Percentiles rank a stretch among this genome's conserved stretches.
phyloP scores from a whole-genome alignment of 495 filamentous ascomycete genomes.

The Penicillium pancosmium region DNA sequence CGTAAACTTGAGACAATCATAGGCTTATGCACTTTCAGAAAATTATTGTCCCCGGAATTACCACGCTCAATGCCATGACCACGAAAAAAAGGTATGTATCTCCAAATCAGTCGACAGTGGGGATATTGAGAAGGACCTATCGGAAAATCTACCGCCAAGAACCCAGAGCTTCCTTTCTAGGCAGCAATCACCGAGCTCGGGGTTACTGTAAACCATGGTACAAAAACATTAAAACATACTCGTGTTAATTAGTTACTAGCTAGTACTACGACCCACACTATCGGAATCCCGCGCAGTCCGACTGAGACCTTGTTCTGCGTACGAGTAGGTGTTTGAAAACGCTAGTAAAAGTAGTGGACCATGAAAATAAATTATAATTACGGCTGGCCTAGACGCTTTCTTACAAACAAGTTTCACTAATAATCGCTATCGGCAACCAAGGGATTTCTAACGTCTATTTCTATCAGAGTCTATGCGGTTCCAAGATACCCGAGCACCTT shows the following conservation, averaged over 20 bases:
- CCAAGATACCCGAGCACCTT: conserved; percentile 40
- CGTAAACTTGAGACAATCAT: too few relatives aligned
- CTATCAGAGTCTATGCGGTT: conserved; percentile 7
- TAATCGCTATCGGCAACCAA: background rate
- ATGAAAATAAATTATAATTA: background rate
- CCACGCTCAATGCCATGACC: background rate
- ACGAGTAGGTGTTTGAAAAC: background rate
- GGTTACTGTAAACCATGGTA: conserved; percentile 1
- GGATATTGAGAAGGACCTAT: background rate
- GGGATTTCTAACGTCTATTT: background rate
- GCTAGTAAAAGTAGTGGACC: background rate
- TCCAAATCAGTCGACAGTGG: background rate
- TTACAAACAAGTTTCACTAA: background rate
- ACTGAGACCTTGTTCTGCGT: background rate
- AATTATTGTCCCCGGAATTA: background rate
- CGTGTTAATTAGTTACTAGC: background rate
- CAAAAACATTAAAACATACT: background rate
- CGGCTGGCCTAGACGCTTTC: too few relatives aligned
- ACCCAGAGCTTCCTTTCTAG: background rate
- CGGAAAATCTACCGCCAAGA: background rate
- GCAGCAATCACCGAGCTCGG: conserved; percentile 4
- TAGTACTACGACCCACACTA: background rate
- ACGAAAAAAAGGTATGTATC: background rate
- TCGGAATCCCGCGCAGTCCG: background rate
- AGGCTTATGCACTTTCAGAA: background rate